phyloP scores from a whole-genome alignment of 1,284 basidiomycete species.

The Peniophora sp. region DNA sequence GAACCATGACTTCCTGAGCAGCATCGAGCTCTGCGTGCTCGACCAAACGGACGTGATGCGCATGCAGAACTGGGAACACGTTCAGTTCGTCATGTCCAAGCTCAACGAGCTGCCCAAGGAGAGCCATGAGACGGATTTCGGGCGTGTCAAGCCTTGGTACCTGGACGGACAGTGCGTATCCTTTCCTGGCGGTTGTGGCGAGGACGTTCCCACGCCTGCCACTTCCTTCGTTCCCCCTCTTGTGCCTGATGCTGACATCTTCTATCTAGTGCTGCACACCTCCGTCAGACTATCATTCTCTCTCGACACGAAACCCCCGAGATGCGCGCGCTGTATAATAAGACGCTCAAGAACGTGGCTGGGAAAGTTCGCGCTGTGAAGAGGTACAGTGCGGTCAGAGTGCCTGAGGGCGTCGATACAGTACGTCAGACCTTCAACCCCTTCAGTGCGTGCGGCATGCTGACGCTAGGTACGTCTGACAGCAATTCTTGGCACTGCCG shows the following conservation, averaged over 20 bases:
- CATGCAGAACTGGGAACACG: constrained; percentile 99
- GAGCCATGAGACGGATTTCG: constrained; percentile 92
- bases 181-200: neutral
- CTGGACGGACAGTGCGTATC: constrained; percentile 79
- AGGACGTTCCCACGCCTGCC: too few relatives aligned
- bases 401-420: constrained; percentile 77
- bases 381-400: constrained; percentile 62
- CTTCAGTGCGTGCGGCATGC: neutral
- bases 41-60: constrained; percentile 91
- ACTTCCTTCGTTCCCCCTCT: neutral
- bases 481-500: constrained; percentile 53
- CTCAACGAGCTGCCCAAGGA: constrained; percentile 89
- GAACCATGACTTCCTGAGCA: constrained; percentile 85
- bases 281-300: constrained; percentile 88
- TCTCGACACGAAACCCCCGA: constrained; percentile 90
- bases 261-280: constrained; percentile 54
- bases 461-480: neutral
- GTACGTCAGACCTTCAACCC: constrained; percentile 26
- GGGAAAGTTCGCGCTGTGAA: constrained; percentile 74
- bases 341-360: constrained; percentile 70
- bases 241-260: neutral
- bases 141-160: constrained; percentile 96
- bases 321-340: constrained; percentile 72
- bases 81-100: constrained; percentile 85
- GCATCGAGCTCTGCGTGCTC: constrained; percentile 88